Base-by-base conservation (phyloP, 129 eudicot species). In the Flaveria sonorensis region DNA sequence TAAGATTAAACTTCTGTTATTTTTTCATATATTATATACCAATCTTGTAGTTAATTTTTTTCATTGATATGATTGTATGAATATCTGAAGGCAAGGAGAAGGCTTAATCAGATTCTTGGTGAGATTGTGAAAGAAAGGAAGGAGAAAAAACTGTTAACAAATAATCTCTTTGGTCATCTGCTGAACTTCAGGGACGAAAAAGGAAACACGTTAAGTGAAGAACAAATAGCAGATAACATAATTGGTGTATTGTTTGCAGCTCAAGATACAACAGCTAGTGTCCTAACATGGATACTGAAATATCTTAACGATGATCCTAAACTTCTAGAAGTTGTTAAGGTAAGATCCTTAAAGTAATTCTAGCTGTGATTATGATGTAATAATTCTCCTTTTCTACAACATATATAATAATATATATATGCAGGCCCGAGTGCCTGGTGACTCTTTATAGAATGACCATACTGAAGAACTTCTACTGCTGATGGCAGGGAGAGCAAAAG, bases 201-300 rank as follows among this genome's bases (percentile, higher is more conserved):
- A 18, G 91, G 91, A 48, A 81, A 74, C 71, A 55, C 76, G 6
- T 83, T 92, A 76, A 84, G 84, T 32, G 93, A 84, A 26, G 85
- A 89, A 70, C 87, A 92, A 80, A 89, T 89, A 36, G 81, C 93
- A 6, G 97, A 92, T 83, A 92, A 92, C 68, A 79, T 92, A 11
- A 92, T 89, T 12, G 97, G 97, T 36, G 88, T 92, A 55, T 78
- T 92, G 16, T 92, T 92, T 79, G 97, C 97, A 43, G 97, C 97
- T 70, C 97, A 92, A 78, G 97, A 92, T 72, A 92, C 97, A 73
- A 92, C 97, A 23, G 97, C 97, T 40, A 92, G 97, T 81, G 88
- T 81, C 63, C 64, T 92, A 72, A 92, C 96, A 75, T 92, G 97
- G 97, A 87, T 89, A 75, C 80, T 92, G 67, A 92, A 89, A 52